A percentile compares a stretch with the other conserved stretches of the same genome.
Conservation (phyloP, 176 grass and related monocot species). For the Panicum miliaceum region DNA sequence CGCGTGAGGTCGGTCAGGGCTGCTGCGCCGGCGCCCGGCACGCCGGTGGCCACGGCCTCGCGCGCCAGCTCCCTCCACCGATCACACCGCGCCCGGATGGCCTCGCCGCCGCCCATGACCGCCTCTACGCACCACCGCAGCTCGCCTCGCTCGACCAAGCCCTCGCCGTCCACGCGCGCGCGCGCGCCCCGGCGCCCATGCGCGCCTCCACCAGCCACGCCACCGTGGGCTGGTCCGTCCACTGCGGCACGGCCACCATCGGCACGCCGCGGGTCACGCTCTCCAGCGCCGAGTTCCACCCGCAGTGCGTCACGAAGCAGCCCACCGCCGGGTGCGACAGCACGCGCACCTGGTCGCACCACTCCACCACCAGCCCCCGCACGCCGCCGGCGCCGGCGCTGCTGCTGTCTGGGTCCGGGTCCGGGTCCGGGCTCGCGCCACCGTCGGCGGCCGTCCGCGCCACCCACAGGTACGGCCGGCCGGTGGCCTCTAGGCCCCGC, state of each 20-base stretch:
- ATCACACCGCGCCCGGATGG: conserved; percentile 8
- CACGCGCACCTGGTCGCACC: conserved; percentile 54
- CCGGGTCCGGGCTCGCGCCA: no score
- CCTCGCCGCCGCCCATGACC: conserved; percentile 39
- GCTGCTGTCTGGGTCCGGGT: no score
- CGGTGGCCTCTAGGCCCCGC: conserved; percentile 28
- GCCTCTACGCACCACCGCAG: conserved; percentile 53
- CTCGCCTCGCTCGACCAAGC: conserved; percentile 41
- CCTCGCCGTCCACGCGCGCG: conserved; percentile 18
- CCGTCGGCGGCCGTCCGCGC: not conserved
- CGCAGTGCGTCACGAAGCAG: conserved; percentile 70
- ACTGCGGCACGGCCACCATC: conserved; percentile 47
- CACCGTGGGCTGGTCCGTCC: conserved; percentile 64
- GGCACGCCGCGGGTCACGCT: conserved; percentile 53
- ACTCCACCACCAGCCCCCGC: conserved; percentile 46
- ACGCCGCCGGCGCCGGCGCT: no score
- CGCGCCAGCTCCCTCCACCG: not conserved
- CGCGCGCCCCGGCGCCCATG: conserved; percentile 50
- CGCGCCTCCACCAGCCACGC: conserved; percentile 53
- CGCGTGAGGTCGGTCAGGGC: no score
- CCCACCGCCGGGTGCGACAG: conserved; percentile 47
- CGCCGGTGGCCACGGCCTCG: not conserved
- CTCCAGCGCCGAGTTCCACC: conserved; percentile 81
- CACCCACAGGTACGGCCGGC: conserved; percentile 58
- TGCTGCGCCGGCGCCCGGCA: no score